Percentiles rank a stretch among this genome's conserved stretches.
Conservation (phyloP, 495 filamentous ascomycete genomes). For the Lasiosphaeris hirsuta region DNA sequence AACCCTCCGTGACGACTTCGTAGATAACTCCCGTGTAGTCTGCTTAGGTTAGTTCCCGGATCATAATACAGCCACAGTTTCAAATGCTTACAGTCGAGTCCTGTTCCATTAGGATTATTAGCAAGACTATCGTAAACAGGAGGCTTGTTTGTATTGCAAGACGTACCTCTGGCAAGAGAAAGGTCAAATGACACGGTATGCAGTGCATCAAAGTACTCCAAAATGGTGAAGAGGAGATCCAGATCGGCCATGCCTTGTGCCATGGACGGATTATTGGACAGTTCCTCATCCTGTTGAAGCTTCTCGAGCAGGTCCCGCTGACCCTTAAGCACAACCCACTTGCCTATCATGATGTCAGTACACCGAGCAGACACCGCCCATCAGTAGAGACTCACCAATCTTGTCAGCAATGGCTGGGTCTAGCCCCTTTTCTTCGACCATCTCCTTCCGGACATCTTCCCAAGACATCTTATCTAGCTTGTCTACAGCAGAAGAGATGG, state of each 20-base stretch:
- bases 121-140: background rate
- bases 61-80: too few species aligned
- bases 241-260: slow-evolving; percentile 79
- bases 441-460: slow-evolving; percentile 86
- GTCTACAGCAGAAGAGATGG: slow-evolving; percentile 88
- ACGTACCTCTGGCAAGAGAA: slow-evolving; percentile 60
- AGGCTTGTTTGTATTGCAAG: background rate
- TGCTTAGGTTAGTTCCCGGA: background rate
- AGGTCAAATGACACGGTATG: slow-evolving; percentile 78
- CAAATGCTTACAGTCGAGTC: slow-evolving; percentile 59
- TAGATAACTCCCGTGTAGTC: slow-evolving; percentile 93
- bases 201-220: slow-evolving; percentile 68
- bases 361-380: slow-evolving; percentile 45
- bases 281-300: slow-evolving; percentile 58
- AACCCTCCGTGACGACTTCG: slow-evolving; percentile 61
- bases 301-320: slow-evolving; percentile 60
- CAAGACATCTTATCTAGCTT: slow-evolving; percentile 93
- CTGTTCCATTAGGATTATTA: slow-evolving; percentile 22
- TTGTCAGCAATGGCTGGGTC: slow-evolving; percentile 69
- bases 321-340: slow-evolving; percentile 12
- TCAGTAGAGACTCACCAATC: slow-evolving; percentile 75
- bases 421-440: slow-evolving; percentile 89
- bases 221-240: slow-evolving; percentile 74
- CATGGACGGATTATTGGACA: slow-evolving; percentile 65
- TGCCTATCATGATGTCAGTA: background rate